These are phyloP conservation scores for Tuber aestivum DNA, from an alignment of 495 filamentous ascomycete species.

Conservation along the genomic window DNA sequence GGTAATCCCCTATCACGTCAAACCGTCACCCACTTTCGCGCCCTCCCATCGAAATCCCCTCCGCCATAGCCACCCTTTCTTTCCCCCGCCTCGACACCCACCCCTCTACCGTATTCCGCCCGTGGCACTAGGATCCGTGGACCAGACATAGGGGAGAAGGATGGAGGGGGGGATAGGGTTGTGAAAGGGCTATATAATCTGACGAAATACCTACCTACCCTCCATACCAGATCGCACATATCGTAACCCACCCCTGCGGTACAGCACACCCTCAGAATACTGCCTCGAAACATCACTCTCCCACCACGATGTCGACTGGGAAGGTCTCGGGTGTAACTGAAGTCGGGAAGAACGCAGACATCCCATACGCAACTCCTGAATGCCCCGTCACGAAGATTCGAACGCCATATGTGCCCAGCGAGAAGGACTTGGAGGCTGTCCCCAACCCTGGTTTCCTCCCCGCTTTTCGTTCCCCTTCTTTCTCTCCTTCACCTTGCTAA, in stretches of 20 bases:
- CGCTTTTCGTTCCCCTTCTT: not conserved
- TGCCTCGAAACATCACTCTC: not conserved
- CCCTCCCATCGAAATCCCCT: not conserved
- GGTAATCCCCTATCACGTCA: not conserved
- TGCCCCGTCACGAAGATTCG: conserved; percentile 10
- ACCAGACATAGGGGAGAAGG: not conserved
- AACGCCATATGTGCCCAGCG: conserved; percentile 14
- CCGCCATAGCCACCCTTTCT: not conserved
- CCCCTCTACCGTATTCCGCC: not conserved
- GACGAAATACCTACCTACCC: conserved; percentile 1
- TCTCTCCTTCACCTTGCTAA: not conserved
- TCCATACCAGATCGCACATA: not conserved
- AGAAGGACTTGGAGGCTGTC: conserved; percentile 10
- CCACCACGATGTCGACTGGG: not conserved
- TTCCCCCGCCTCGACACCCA: not conserved
- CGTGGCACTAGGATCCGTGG: not conserved
- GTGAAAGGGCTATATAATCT: not conserved
- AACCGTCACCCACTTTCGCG: not conserved
- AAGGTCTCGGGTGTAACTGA: not conserved
- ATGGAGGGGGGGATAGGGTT: not conserved
- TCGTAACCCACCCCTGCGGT: not conserved
- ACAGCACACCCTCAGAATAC: not conserved
- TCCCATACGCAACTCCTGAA: conserved; percentile 7
- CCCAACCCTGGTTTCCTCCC: conserved; percentile 16
- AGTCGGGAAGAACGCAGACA: not conserved